Evolutionary conservation across 495 filamentous ascomycete species (phyloP).

Genomic region (Penicillium arizonense): DNA sequence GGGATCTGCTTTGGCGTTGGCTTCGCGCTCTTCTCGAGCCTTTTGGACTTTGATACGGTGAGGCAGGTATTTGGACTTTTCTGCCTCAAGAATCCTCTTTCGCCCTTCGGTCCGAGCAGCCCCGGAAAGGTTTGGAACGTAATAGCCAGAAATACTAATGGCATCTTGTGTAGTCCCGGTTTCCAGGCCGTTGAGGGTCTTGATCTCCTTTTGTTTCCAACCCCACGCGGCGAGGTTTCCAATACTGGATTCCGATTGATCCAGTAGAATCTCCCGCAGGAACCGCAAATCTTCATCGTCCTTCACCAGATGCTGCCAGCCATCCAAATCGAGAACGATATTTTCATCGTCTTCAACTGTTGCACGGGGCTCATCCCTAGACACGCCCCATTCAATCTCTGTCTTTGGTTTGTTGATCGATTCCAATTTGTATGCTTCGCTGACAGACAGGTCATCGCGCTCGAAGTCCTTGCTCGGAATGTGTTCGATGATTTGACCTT

Average conservation of each 20-base stretch:
- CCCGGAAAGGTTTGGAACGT: constrained; percentile 80
- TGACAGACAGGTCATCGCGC: constrained; percentile 29
- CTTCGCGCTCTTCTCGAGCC: constrained; percentile 83
- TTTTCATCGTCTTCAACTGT: constrained; percentile 67
- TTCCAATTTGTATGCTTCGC: constrained; percentile 18
- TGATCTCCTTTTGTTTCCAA: constrained; percentile 88
- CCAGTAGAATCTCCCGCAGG: constrained; percentile 49
- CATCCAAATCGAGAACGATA: constrained; percentile 70
- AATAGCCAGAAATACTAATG: constrained; percentile 80
- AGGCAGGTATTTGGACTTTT: constrained; percentile 97
- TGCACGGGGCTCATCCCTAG: constrained; percentile 56
- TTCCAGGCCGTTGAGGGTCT: constrained; percentile 67
- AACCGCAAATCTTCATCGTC: constrained; percentile 75
- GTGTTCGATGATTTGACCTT: not conserved
- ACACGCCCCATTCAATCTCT: constrained; percentile 60
- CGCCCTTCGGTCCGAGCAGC: constrained; percentile 88
- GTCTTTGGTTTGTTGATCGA: constrained; percentile 28
- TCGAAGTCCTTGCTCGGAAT: not conserved
- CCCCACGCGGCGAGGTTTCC: constrained; percentile 75
- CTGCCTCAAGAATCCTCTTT: constrained; percentile 90
- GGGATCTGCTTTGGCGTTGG: constrained; percentile 68
- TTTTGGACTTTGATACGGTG: constrained; percentile 95
- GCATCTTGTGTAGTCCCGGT: constrained; percentile 51
- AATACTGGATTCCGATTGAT: constrained; percentile 50
- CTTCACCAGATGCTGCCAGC: constrained; percentile 73